Conservation (phyloP, 495 filamentous ascomycete species). For the Tuber brumale region DNA sequence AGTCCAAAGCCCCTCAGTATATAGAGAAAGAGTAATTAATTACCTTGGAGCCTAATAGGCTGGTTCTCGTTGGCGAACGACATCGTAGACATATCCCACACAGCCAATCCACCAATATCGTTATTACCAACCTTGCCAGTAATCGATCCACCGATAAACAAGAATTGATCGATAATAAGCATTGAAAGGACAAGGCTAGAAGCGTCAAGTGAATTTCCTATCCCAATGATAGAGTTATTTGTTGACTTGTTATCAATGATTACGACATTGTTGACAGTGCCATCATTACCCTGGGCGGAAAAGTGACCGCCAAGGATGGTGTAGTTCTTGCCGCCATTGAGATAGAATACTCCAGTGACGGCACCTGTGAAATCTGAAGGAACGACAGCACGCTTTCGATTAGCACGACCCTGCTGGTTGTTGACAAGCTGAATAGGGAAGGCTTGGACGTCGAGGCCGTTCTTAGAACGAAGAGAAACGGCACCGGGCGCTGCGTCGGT, state of each 20-base stretch:
- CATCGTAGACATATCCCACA: constrained; percentile 63
- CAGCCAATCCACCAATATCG: constrained; percentile 64
- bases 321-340: constrained; percentile 57
- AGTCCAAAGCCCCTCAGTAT: neutral
- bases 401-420: constrained; percentile 26
- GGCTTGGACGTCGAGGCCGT: constrained; percentile 44
- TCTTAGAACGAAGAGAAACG: constrained; percentile 53
- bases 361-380: constrained; percentile 55
- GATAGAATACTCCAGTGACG: constrained; percentile 68
- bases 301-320: constrained; percentile 91
- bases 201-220: constrained; percentile 57
- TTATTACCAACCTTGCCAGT: constrained; percentile 61
- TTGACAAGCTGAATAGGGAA: constrained; percentile 59
- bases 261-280: constrained; percentile 70
- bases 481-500: constrained; percentile 62
- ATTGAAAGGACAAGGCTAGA: constrained; percentile 72
- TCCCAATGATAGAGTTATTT: constrained; percentile 61
- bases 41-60: constrained; percentile 32
- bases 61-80: constrained; percentile 49
- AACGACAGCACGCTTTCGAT: constrained; percentile 54
- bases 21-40: neutral
- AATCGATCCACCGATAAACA: constrained; percentile 78
- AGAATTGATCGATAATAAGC: constrained; percentile 54
- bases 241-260: constrained; percentile 57
- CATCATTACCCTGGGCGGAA: constrained; percentile 60